Base-by-base conservation (phyloP, 2,329 filamentous ascomycete species). In the Cytospora leucostoma region DNA sequence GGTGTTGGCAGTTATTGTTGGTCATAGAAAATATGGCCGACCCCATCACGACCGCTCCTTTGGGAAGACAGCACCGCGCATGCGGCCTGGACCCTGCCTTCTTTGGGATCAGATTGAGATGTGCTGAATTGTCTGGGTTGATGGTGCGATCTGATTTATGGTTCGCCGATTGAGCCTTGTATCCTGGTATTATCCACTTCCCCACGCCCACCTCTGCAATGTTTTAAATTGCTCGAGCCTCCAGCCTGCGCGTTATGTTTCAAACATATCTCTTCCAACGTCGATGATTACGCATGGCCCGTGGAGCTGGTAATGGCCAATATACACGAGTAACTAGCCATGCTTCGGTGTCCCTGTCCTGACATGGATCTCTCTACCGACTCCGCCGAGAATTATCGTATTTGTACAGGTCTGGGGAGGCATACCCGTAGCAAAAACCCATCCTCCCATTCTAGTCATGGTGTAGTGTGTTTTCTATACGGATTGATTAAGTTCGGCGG, bases 21-120 rank as follows among this genome's bases (percentile, higher is more conserved):
- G 51, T 60, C 50, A 60, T 60, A 33, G 37, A 32, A 27, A 60
- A 60, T 54, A 27, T 60, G 50, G 51, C 50, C 4, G 33, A 38
- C 37, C 21, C 58, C 58, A 49, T 60, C 38, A 54, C 55, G 34
- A 50, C 19, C 33, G 51, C 51, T 54, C 51, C 19, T 50, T 38
- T 44, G 51, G 35, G 51, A 44, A 40, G 21, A 53, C 44, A 21
- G 35, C 49, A 59, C 57, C 2, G 27, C 27, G 17, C 38, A 34
- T 17, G n/a, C 13, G 19, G 38, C 59, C 51, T 27, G 27, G 27
- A 27, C 27, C 27, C 27, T 55, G 51, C 40, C 40, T 32, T 55
- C 32, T 12, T 47, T 21, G 32, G 40, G 37, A 19, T 61, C 32
- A 44, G 11, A 47, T 17, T 44, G 47, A 59, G 47, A 59, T 44